Evolutionary conservation across 768 basidiomycete genomes (phyloP).

Genomic region (Butyriboletus loyo): DNA sequence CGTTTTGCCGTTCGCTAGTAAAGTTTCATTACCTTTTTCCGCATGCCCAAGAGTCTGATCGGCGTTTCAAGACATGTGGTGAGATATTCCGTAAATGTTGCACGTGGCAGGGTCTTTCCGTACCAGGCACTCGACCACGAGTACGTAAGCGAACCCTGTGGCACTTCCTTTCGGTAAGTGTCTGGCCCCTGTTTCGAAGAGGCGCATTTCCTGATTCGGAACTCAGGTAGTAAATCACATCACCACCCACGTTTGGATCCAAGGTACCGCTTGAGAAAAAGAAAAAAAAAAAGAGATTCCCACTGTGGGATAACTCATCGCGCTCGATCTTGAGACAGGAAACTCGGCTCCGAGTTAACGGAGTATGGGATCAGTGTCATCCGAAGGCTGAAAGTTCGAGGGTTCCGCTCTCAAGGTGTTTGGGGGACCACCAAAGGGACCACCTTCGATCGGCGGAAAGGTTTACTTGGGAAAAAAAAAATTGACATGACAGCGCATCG

Average conservation of each 20-base stretch:
- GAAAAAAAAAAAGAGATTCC: conserved; percentile 12
- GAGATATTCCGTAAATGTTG: conserved; percentile 13
- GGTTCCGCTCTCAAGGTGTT: conserved; percentile 1
- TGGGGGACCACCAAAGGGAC: conserved; percentile 9
- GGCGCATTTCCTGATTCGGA: neutral
- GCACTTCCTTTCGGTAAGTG: neutral
- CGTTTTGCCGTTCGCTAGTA: neutral
- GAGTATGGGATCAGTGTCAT: conserved; percentile 11
- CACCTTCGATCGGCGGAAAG: neutral
- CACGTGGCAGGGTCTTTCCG: too few species aligned
- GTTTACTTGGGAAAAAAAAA: conserved; percentile 4
- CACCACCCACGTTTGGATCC: neutral
- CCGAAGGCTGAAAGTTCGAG: neutral
- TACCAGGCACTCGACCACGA: too few species aligned
- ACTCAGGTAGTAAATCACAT: neutral
- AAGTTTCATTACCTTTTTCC: neutral
- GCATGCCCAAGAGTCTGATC: conserved; percentile 9
- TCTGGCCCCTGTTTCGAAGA: conserved; percentile 11
- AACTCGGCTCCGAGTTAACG: conserved; percentile 8
- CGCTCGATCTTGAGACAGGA: neutral
- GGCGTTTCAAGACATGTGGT: conserved; percentile 7
- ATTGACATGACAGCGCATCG: conserved; percentile 7
- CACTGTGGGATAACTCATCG: conserved; percentile 22
- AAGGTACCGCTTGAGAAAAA: too few species aligned
- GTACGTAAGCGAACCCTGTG: conserved; percentile 23